Base-by-base conservation (phyloP, 169 alveolate species). In the Prorocentrum cordatum region DNA sequence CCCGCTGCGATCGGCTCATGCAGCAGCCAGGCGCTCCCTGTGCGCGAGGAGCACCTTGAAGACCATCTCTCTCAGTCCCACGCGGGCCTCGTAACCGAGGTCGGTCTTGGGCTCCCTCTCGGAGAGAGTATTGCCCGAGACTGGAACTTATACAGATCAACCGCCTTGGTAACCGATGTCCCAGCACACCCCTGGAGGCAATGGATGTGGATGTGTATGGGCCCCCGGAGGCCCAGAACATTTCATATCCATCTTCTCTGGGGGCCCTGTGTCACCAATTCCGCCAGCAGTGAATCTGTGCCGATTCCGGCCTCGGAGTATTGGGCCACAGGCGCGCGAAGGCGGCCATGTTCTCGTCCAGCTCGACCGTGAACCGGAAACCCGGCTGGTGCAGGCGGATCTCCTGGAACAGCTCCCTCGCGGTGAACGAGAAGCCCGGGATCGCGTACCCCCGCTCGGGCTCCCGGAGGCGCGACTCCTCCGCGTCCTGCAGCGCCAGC, bases 381-480 rank as follows among this genome's bases (percentile, higher is more conserved):
- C 31, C 31, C 50, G 83, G 83, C 66, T 45, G 67, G 16, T 71
- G 83, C n/a, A 45, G 45, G 32, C 83, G 67, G 24, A 71, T 71
- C 67, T 71, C 83, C 20, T 45, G 39, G n/a, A 71, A 71, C 35
- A 71, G 83, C 27, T 71, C 83, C 82, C 39, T 7, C 24, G 83
- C 68, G 5, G 83, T 71, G 47, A 71, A 71, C 67, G 67, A 45
- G 16, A 71, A 64, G 35, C 83, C 83, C 1, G 83, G 83, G 22
- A 71, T 24, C 32, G 83, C 83, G 26, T 71, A 71, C 67, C 83
- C 83, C 3, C 50, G 83, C 83, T 71, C 83, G 50, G 50, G 50
- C 59, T 71, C 83, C 47, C n/a, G 36, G 45, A 71, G n/a, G 35
- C 16, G 20, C 16, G 83, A 45, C 32, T 45, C 83, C 22, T 26